phyloP scores from a whole-genome alignment of 768 basidiomycete species.

The Suillus variegatus region DNA sequence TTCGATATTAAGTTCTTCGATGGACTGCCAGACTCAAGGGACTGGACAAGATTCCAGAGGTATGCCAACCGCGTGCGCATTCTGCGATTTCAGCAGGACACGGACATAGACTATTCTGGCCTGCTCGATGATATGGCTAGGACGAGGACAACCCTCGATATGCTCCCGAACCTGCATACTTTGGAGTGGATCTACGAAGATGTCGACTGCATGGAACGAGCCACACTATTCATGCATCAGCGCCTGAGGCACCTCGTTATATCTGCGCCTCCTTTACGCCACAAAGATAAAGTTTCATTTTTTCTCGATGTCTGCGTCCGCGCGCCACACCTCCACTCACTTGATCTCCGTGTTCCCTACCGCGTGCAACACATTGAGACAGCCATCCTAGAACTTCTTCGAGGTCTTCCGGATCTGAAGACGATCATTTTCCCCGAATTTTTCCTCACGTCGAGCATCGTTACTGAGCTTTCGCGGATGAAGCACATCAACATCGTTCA shows the following conservation, averaged over 20 bases:
- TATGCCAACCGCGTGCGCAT: conserved; percentile 54
- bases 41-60: conserved; percentile 57
- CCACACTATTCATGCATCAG: conserved; percentile 60
- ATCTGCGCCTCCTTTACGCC: conserved; percentile 26
- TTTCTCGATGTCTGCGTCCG: conserved; percentile 45
- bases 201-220: conserved; percentile 32
- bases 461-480: conserved; percentile 48
- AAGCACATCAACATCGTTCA: conserved; percentile 48
- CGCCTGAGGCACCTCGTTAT: conserved; percentile 43
- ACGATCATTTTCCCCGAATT: conserved; percentile 54
- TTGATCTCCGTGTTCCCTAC: conserved; percentile 47
- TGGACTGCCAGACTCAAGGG: conserved; percentile 41
- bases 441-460: conserved; percentile 45
- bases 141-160: conserved; percentile 51
- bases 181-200: conserved; percentile 46
- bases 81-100: conserved; percentile 24
- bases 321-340: conserved; percentile 49
- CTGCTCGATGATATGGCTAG: conserved; percentile 54
- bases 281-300: conserved; percentile 17
- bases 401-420: conserved; percentile 43
- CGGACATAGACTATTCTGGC: conserved; percentile 16
- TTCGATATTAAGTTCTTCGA: conserved; percentile 39
- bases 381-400: conserved; percentile 41
- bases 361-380: conserved; percentile 43
- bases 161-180: conserved; percentile 55